A percentile compares a stretch with the other conserved stretches of the same genome.
These are phyloP conservation scores for Exserohilum turcica DNA, from an alignment of 2,329 filamentous ascomycete species.

Conservation along the genomic window DNA sequence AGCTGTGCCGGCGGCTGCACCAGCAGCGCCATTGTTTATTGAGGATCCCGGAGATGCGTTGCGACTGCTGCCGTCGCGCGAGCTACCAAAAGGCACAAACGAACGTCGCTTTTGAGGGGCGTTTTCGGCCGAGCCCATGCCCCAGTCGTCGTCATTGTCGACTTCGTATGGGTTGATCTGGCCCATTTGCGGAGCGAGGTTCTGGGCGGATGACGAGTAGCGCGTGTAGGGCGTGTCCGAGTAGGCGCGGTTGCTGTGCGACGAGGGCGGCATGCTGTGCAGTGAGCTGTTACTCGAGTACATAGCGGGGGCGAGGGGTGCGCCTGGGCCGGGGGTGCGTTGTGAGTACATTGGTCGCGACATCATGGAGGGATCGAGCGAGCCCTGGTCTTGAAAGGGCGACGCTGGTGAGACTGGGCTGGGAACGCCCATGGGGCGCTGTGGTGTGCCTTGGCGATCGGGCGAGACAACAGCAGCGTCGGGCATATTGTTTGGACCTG, in stretches of 20 bases:
- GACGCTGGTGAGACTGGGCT: constrained; percentile 28
- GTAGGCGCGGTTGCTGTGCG: constrained; percentile 50
- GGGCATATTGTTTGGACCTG: constrained; percentile 70
- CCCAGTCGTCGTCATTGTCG: constrained; percentile 86
- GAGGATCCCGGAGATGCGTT: constrained; percentile 50
- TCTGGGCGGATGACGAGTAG: constrained; percentile 52
- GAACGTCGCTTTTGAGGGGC: constrained; percentile 59
- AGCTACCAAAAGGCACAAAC: constrained; percentile 61
- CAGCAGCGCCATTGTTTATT: constrained; percentile 44
- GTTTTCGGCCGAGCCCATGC: constrained; percentile 60
- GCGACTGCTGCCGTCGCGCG: constrained; percentile 48
- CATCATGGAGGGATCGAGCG: constrained; percentile 28
- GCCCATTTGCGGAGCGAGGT: constrained; percentile 46
- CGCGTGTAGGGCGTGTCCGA: constrained; percentile 71
- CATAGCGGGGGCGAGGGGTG: constrained; percentile 38
- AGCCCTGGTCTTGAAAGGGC: constrained; percentile 34
- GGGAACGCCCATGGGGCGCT: constrained; percentile 30
- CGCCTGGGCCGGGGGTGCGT: constrained; percentile 26
- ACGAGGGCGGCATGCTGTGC: constrained; percentile 53
- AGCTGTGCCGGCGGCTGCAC: constrained; percentile 49
- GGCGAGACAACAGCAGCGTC: constrained; percentile 58
- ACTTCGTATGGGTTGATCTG: constrained; percentile 78
- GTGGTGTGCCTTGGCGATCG: constrained; percentile 64
- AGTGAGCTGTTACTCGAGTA: constrained; percentile 52
- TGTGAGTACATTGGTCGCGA: constrained; percentile 32